Evolutionary conservation across 306 rosid species (phyloP).

Genomic region (Corylus avellana): DNA sequence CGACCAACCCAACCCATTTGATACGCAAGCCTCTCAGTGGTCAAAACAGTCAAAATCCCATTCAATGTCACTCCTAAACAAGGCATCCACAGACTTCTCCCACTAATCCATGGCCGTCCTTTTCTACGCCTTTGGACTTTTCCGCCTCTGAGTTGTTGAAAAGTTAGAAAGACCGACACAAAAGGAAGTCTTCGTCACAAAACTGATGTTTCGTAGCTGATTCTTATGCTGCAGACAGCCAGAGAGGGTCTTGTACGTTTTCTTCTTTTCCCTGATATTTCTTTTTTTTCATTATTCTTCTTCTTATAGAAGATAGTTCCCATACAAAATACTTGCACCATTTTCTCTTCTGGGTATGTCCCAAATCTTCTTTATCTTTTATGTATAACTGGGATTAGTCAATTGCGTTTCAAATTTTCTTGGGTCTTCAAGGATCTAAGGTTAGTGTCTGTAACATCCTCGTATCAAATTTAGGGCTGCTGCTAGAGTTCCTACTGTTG

Average conservation of each 20-base stretch:
- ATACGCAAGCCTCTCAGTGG: too few relatives aligned
- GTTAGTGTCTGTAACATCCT: slow-evolving; percentile 9
- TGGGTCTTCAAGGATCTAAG: not conserved
- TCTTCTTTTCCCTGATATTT: not conserved
- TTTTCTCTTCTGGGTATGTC: not conserved
- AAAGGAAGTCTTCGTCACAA: not conserved
- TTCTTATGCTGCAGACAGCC: not conserved
- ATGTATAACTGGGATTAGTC: not conserved
- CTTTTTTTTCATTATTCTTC: not conserved
- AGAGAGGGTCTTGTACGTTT: slow-evolving; percentile 4
- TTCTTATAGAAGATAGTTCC: not conserved
- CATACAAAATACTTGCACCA: not conserved
- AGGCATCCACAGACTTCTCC: too few relatives aligned
- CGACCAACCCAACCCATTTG: too few relatives aligned
- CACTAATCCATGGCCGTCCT: too few relatives aligned
- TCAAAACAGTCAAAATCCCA: too few relatives aligned
- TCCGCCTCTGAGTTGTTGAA: not conserved
- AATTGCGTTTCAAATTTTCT: not conserved
- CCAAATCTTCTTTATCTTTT: not conserved
- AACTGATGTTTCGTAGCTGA: not conserved
- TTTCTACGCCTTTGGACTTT: not conserved
- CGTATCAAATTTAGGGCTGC: not conserved
- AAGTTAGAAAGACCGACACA: not conserved
- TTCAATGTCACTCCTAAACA: too few relatives aligned
- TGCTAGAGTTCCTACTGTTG: not conserved